Evolutionary conservation across 2,329 filamentous ascomycete genomes (phyloP), one percentile per base, ranked within the genome.

Genomic region (Cryphonectria parasitica): DNA sequence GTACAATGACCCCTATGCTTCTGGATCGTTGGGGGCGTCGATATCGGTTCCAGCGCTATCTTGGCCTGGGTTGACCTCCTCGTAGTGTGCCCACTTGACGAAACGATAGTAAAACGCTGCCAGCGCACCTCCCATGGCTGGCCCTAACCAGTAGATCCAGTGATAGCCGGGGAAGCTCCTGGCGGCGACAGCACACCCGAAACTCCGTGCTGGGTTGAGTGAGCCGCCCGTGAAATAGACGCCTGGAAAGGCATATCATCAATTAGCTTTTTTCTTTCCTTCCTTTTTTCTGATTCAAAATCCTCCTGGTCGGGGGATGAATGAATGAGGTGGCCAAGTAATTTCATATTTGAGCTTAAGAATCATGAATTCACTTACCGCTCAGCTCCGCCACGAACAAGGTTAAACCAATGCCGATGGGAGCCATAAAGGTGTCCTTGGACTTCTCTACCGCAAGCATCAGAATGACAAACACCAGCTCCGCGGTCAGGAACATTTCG

Each of bases 401-500:
- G 0, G 89, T 81, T 1, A 92, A 78, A 0, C 90, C 90, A 73
- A 93, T 91, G 0, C 88, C 90, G 0, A 92, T 79, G 0, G 90
- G 90, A 0, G 90, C 90, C 3, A 92, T 79, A 75, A 85, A 92
- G 0, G 90, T 92, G 6, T 86, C 87, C 73, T 87, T 87, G 75
- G 91, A 89, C 78, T 92, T 92, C 76, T 91, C 89, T 3, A 84
- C 85, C 0, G 89, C 89, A 45, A 91, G 81, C 88, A 91, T 91
- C 76, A 89, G 84, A 69, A 90, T 85, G 8, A 88, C 85, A 70
- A 90, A 85, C 15, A 90, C 84, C 22, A 90, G 81, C 75, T 89
- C 82, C 0, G 86, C 82, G 0, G 88, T 90, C 45, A 90, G 81
- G 75, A 90, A 87, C 81, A 88, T 85, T 76, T 90, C 88, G 71